phyloP scores from a whole-genome alignment of 2,329 filamentous ascomycete genomes.

The Exophiala bonariae region DNA sequence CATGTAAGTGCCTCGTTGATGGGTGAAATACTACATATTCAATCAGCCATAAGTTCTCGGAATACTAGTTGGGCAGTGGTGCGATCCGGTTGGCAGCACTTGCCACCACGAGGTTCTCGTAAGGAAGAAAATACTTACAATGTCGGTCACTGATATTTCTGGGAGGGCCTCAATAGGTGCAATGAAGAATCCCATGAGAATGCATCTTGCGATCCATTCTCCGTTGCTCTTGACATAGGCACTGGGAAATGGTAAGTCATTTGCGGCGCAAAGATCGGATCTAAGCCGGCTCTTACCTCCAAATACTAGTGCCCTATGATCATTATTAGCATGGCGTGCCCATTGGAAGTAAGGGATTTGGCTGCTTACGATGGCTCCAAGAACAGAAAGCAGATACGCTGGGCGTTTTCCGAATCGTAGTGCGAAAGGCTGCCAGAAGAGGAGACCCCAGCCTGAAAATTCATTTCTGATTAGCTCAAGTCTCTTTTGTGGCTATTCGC shows the following conservation, averaged over 20 bases:
- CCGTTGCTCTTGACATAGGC: constrained; percentile 44
- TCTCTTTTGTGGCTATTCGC: too few species aligned
- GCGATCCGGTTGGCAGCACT: background rate
- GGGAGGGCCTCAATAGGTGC: constrained; percentile 50
- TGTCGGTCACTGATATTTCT: constrained; percentile 47
- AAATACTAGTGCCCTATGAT: constrained; percentile 39
- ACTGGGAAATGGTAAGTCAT: constrained; percentile 36
- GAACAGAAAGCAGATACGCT: constrained; percentile 23
- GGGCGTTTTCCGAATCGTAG: constrained; percentile 40
- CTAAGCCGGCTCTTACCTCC: constrained; percentile 31
- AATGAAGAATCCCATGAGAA: constrained; percentile 49
- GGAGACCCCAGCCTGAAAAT: constrained; percentile 37
- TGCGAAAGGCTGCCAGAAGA: constrained; percentile 40
- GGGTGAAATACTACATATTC: constrained; percentile 32
- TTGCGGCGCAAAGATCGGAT: constrained; percentile 6
- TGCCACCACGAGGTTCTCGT: too few species aligned
- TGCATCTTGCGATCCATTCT: constrained; percentile 49
- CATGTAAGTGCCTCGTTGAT: constrained; percentile 25
- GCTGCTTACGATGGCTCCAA: constrained; percentile 33
- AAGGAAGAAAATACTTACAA: too few species aligned
- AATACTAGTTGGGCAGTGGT: background rate
- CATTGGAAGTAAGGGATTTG: too few species aligned
- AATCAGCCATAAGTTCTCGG: too few species aligned
- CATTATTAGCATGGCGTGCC: too few species aligned
- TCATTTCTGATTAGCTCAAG: too few species aligned